phyloP scores from a whole-genome alignment of 2,329 filamentous ascomycete species.

The Colletotrichum magnum region DNA sequence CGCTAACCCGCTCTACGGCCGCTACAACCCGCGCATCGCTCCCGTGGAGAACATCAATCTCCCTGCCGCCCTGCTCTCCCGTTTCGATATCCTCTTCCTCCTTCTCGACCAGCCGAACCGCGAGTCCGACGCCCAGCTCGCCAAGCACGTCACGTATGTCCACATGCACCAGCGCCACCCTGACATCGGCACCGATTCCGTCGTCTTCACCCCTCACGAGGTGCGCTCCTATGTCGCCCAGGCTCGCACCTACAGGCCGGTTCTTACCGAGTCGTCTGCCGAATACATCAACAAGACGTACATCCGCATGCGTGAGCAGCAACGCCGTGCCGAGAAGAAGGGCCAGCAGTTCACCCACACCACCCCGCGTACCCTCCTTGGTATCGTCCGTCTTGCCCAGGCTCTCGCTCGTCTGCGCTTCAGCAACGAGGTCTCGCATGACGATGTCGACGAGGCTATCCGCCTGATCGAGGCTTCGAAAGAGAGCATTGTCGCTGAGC shows the following conservation, averaged over 20 bases:
- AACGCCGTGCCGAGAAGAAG: slow-evolving; percentile 90
- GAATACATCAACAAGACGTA: slow-evolving; percentile 99
- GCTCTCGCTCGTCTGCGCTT: slow-evolving; percentile 94
- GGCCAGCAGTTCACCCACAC: slow-evolving; percentile 96
- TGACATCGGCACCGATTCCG: slow-evolving; percentile 70
- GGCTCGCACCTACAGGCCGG: slow-evolving; percentile 89
- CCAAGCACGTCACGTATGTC: slow-evolving; percentile 94
- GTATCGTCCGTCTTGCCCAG: slow-evolving; percentile 92
- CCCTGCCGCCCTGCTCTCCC: slow-evolving; percentile 94
- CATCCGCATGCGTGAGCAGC: slow-evolving; percentile 91
- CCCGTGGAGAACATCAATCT: slow-evolving; percentile 99
- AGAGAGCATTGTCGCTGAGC: slow-evolving; percentile 85
- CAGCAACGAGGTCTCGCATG: slow-evolving; percentile 84
- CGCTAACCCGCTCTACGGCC: slow-evolving; percentile 96
- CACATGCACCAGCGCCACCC: slow-evolving; percentile 98
- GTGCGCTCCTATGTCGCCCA: slow-evolving; percentile 97
- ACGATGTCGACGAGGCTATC: slow-evolving; percentile 96
- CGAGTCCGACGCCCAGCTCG: slow-evolving; percentile 92
- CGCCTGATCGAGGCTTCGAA: slow-evolving; percentile 94
- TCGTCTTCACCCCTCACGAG: slow-evolving; percentile 93
- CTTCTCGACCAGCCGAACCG: slow-evolving; percentile 94
- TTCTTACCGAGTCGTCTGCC: slow-evolving; percentile 86
- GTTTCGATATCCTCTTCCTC: slow-evolving; percentile 97
- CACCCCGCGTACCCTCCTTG: slow-evolving; percentile 92
- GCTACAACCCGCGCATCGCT: slow-evolving; percentile 97